Evolutionary conservation across 352 stramenopile species (phyloP).

Genomic region (Phytophthora uliginosa): DNA sequence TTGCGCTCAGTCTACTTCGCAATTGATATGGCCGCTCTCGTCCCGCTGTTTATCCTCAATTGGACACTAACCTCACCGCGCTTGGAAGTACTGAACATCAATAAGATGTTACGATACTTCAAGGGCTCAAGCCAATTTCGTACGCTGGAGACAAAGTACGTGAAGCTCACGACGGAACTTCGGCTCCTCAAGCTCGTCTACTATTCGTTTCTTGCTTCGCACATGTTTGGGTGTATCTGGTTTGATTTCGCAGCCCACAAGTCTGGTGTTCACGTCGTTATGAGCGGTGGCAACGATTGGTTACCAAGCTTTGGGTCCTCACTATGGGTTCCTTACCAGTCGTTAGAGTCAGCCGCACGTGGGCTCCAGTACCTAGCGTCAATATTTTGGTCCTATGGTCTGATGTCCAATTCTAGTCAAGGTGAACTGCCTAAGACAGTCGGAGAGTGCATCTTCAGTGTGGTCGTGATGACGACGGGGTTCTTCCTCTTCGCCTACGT

Average conservation of each 20-base stretch:
- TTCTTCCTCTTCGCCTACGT: constrained; percentile 77
- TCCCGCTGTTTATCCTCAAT: constrained; percentile 62
- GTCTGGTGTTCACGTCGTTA: constrained; percentile 44
- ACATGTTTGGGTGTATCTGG: constrained; percentile 69
- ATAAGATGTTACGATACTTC: constrained; percentile 68
- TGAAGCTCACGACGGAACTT: constrained; percentile 61
- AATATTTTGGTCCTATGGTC: constrained; percentile 65
- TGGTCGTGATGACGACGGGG: constrained; percentile 63
- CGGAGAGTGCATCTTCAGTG: constrained; percentile 63
- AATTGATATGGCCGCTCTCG: constrained; percentile 52
- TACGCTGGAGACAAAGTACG: constrained; percentile 60
- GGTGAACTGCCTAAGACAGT: constrained; percentile 62
- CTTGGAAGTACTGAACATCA: constrained; percentile 59
- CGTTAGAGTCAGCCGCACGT: constrained; percentile 27
- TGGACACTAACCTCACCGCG: constrained; percentile 23
- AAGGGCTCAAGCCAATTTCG: constrained; percentile 58
- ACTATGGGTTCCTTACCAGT: constrained; percentile 38
- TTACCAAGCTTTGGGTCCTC: constrained; percentile 40
- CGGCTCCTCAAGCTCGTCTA: constrained; percentile 65
- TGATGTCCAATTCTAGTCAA: constrained; percentile 67
- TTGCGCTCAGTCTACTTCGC: constrained; percentile 48
- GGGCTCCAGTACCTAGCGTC: constrained; percentile 60
- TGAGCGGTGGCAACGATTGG: constrained; percentile 25
- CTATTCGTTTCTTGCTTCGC: constrained; percentile 62
- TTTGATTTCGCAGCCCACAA: constrained; percentile 69